These are phyloP conservation scores for Chaetoceros muelleri DNA, from an alignment of 108 stramenopile species.

Conservation along the genomic window DNA sequence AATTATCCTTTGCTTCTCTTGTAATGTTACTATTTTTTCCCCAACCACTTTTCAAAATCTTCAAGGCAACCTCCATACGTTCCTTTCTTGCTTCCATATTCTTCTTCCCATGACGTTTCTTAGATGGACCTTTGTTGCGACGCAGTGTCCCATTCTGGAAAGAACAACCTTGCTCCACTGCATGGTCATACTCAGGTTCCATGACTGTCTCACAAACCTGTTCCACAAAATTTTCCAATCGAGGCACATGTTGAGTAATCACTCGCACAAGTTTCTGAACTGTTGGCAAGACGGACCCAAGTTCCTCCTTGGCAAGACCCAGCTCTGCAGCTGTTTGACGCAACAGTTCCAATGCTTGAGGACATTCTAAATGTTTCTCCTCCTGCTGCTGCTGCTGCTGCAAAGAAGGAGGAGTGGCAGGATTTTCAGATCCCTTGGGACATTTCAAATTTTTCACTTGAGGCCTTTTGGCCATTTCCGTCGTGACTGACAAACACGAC, in stretches of 20 bases:
- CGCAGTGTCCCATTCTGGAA: no score
- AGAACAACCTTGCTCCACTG: not conserved
- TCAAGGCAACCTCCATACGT: not conserved
- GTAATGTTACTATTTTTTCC: not conserved
- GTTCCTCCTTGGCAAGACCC: not conserved
- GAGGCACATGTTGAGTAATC: not conserved
- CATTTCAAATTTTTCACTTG: not conserved
- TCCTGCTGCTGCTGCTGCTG: no score
- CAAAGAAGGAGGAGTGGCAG: not conserved
- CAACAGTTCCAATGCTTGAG: not conserved
- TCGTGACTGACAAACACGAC: not conserved
- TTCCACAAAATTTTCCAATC: not conserved
- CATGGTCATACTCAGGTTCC: not conserved
- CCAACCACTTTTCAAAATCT: not conserved
- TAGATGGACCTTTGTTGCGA: not conserved
- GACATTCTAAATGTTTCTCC: not conserved
- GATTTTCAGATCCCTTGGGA: not conserved
- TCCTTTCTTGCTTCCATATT: not conserved
- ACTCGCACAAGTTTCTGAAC: not conserved
- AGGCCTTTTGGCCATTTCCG: not conserved
- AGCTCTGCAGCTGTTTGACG: not conserved
- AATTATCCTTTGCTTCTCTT: not conserved
- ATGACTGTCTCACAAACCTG: not conserved
- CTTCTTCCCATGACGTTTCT: not conserved
- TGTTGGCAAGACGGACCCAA: not conserved